Evolutionary conservation across 108 stramenopile genomes (phyloP), one percentile per base, ranked within the genome.

Genomic region (Fragilariopsis cylindrus): DNA sequence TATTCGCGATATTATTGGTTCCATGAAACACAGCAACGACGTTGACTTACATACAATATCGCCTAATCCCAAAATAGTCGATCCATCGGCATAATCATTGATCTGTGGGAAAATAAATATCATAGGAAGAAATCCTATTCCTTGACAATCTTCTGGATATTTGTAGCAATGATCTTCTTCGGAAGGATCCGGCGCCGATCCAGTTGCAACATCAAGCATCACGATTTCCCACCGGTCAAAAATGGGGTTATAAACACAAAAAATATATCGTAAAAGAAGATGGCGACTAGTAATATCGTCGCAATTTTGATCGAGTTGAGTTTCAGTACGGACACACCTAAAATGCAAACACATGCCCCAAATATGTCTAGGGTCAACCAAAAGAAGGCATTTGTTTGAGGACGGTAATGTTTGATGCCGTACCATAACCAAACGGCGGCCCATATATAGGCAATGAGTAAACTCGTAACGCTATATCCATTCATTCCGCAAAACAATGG

Each of bases 181-280:
- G 18, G 5, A 63, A 3, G 48, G 76, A 65, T 90, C 90, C 30
- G 30, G 30, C 30, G 75, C 85, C 1, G 89, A 86, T 41, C 78
- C 83, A 11, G 85, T 89, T 43, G 90, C 90, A 11, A 92, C 94
- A 48, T 80, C 86, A 57, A 96, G 86, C 90, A 92, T 92, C 21
- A 92, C 84, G 82, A 85, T 65, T 90, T 84, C 8, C 88, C 88
- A 57, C 78, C 81, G 45, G 86, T 82, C 44, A 88, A 79, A 57
- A 95, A 78, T 0, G 96, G 94, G 2, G 88, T 88, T 13, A 93
- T 46, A 65, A 96, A 96, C 42, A 96, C 96, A 79, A 94, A 96
- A 77, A 94, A 96, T 15, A 96, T 93, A 73, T 96, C 96, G 73
- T 96, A 96, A 42, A 91, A 76, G 79, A 97, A 96, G 0, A 92